Percentiles rank a stretch among this genome's conserved stretches.
Evolutionary conservation across 1,284 basidiomycete species (phyloP).

Genomic region (Takashimella tepidaria): DNA sequence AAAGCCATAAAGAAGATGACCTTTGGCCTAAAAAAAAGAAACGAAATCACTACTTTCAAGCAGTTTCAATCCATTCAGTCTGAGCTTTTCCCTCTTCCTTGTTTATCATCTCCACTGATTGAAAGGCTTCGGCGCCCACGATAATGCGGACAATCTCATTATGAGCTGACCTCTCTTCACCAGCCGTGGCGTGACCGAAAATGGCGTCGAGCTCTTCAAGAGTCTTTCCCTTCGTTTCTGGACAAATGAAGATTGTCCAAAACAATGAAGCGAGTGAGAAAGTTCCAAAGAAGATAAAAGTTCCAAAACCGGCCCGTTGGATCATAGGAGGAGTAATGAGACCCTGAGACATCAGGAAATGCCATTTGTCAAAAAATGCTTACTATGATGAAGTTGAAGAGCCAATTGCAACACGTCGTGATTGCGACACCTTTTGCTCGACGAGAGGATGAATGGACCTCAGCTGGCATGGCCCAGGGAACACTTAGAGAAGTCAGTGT

Average conservation of each 20-base stretch:
- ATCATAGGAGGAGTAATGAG: conserved; percentile 22
- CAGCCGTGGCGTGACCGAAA: conserved; percentile 7
- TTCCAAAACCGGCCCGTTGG: conserved; percentile 14
- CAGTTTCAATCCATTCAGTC: background rate
- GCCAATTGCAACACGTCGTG: conserved; percentile 13
- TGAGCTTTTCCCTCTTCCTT: background rate
- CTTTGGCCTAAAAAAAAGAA: too few relatives aligned
- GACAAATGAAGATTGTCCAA: conserved; percentile 9
- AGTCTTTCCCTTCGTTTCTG: conserved; percentile 14
- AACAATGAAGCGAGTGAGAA: conserved; percentile 13
- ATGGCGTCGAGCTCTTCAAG: conserved; percentile 25
- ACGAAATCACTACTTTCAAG: too few relatives aligned
- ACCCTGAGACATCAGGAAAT: background rate
- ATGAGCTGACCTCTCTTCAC: background rate
- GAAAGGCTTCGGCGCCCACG: background rate
- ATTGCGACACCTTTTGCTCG: conserved; percentile 9
- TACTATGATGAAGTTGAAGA: conserved; percentile 10
- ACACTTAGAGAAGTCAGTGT: background rate
- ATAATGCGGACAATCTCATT: background rate
- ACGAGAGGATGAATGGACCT: conserved; percentile 8
- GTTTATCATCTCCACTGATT: background rate
- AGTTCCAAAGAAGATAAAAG: conserved; percentile 24
- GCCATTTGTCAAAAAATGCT: background rate
- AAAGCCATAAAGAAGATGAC: too few relatives aligned
- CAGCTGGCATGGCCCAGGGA: too few relatives aligned